phyloP scores from a whole-genome alignment of 2,329 filamentous ascomycete genomes.

The Paecilomyces dactylethromorphus region DNA sequence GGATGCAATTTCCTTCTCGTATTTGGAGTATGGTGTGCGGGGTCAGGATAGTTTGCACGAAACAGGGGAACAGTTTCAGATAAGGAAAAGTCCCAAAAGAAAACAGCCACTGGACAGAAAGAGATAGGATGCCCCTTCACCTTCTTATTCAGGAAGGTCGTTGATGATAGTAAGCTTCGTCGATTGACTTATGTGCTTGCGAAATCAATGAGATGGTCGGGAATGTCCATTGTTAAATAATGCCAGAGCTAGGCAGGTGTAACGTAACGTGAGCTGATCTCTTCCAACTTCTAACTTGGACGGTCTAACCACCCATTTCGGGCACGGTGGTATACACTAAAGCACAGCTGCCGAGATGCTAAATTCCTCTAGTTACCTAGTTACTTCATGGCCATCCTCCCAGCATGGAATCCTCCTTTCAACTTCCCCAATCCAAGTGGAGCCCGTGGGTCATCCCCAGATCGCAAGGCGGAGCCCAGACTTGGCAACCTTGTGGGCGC shows the following conservation, averaged over 20 bases:
- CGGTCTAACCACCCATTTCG: not conserved
- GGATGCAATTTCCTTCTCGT: not conserved
- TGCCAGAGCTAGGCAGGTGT: not conserved
- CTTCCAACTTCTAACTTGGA: not conserved
- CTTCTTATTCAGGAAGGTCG: not conserved
- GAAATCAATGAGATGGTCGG: not conserved
- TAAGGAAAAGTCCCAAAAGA: not conserved
- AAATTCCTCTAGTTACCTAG: not conserved
- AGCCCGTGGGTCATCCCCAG: not conserved
- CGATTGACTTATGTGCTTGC: not conserved
- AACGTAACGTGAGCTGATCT: not conserved
- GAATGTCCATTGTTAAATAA: not conserved
- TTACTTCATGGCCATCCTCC: not conserved
- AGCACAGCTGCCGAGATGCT: not conserved
- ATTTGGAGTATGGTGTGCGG: not conserved
- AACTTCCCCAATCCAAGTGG: not conserved
- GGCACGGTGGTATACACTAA: not conserved
- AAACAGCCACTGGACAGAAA: not conserved
- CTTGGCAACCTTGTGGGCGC: not conserved
- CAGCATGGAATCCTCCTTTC: not conserved
- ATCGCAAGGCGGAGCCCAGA: not conserved
- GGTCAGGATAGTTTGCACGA: not conserved
- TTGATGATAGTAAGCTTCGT: not conserved
- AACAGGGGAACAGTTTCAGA: not conserved
- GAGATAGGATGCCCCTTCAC: too few species aligned